phyloP scores from a whole-genome alignment of 306 rosid species.

The Corylus avellana region DNA sequence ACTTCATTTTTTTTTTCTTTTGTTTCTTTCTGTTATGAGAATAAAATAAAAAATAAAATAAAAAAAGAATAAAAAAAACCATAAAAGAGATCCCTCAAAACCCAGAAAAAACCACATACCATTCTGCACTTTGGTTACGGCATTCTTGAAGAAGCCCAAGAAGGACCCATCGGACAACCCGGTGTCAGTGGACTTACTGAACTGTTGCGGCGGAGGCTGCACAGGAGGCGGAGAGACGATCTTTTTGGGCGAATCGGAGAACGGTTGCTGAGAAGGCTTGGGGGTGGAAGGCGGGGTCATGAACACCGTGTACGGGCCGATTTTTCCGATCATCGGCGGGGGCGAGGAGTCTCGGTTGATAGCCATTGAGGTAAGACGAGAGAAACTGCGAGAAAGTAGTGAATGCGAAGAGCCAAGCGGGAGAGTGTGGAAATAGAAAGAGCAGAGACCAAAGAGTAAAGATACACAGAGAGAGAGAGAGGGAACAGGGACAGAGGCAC shows the following conservation, averaged over 20 bases:
- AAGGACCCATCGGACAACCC: constrained; percentile 44
- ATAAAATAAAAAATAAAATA: neutral
- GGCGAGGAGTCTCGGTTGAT: constrained; percentile 75
- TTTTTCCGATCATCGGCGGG: constrained; percentile 87
- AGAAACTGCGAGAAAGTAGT: neutral
- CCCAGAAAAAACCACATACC: constrained; percentile 43
- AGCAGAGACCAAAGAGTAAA: constrained; percentile 9
- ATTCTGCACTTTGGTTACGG: constrained; percentile 71
- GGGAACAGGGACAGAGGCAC: constrained; percentile 8
- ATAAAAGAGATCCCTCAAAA: constrained; percentile 1
- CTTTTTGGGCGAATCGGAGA: constrained; percentile 67
- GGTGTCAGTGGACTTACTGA: constrained; percentile 40
- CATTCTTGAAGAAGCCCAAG: constrained; percentile 65
- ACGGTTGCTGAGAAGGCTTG: constrained; percentile 44
- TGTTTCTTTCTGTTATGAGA: neutral
- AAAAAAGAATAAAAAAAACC: neutral
- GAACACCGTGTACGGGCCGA: constrained; percentile 98
- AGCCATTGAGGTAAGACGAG: constrained; percentile 51
- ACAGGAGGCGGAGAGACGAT: constrained; percentile 55
- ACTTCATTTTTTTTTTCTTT: neutral
- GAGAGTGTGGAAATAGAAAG: neutral
- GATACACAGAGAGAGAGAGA: neutral
- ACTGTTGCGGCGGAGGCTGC: constrained; percentile 92
- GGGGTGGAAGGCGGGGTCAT: constrained; percentile 95
- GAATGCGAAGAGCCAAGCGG: neutral